phyloP scores from a whole-genome alignment of 2,329 filamentous ascomycete species.

The Metarhizium robertsii region DNA sequence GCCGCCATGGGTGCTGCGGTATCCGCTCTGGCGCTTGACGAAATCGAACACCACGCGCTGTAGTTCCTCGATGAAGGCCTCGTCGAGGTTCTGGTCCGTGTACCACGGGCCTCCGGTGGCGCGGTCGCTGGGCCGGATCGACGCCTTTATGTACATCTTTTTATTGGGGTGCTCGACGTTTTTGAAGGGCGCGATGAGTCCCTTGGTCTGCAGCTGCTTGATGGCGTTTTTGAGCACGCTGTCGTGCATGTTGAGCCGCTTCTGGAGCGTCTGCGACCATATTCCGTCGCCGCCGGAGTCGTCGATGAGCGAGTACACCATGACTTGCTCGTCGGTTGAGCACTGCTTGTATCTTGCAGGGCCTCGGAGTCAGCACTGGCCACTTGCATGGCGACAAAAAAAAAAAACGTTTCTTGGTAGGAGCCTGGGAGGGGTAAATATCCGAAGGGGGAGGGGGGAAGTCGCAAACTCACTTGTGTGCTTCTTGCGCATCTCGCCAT shows the following conservation, averaged over 20 bases:
- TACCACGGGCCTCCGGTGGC: slow-evolving; percentile 94
- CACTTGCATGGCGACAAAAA: no score
- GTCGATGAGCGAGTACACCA: slow-evolving; percentile 87
- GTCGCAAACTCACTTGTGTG: slow-evolving; percentile 42
- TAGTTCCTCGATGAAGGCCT: slow-evolving; percentile 74
- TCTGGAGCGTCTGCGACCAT: slow-evolving; percentile 81
- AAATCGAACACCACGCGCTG: slow-evolving; percentile 64
- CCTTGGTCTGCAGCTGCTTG: slow-evolving; percentile 73
- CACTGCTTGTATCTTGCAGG: slow-evolving; percentile 45
- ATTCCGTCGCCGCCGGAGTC: slow-evolving; percentile 76
- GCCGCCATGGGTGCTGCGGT: slow-evolving; percentile 34
- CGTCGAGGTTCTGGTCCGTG: slow-evolving; percentile 81
- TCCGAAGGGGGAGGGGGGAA: not conserved
- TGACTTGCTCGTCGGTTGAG: slow-evolving; percentile 62
- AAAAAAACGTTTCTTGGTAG: no score
- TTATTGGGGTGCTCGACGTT: slow-evolving; percentile 84
- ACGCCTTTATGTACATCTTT: slow-evolving; percentile 92
- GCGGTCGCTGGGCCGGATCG: slow-evolving; percentile 76
- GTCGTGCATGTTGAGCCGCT: slow-evolving; percentile 73
- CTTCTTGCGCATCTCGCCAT: slow-evolving; percentile 49
- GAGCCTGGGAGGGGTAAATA: no score
- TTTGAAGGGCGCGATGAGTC: slow-evolving; percentile 80
- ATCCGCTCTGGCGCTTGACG: slow-evolving; percentile 64
- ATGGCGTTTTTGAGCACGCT: slow-evolving; percentile 71
- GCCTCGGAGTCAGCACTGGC: no score